Conservation (phyloP, 176 grass and related monocot species). For the Zoysia pacifica region DNA sequence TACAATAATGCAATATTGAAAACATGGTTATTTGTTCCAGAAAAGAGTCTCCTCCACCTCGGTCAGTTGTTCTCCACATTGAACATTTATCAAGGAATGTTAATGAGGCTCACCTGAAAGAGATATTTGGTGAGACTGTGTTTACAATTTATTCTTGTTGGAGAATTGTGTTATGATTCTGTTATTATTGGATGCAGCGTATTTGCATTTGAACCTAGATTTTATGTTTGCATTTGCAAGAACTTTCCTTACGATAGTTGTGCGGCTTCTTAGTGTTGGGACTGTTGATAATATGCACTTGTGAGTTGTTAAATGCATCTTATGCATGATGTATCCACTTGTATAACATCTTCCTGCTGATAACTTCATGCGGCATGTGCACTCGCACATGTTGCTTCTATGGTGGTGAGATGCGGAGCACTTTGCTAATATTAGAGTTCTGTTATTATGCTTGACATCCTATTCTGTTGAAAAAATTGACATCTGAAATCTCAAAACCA, state of each 20-base stretch:
- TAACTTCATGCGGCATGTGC: neutral
- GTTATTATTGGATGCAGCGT: neutral
- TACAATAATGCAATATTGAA: slow-evolving; percentile 21
- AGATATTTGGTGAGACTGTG: slow-evolving; percentile 83
- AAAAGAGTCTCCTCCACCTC: slow-evolving; percentile 74
- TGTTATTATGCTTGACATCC: neutral
- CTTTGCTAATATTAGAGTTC: neutral
- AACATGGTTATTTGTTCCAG: slow-evolving; percentile 52
- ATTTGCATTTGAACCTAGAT: neutral
- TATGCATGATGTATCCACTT: neutral
- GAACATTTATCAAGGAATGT: slow-evolving; percentile 96
- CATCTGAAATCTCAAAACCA: neutral
- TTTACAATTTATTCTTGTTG: slow-evolving; percentile 13
- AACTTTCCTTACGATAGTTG: neutral
- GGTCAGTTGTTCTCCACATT: slow-evolving; percentile 90
- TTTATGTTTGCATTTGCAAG: slow-evolving; percentile 11
- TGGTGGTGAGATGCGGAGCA: neutral
- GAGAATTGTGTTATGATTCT: slow-evolving; percentile 11
- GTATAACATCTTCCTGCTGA: neutral
- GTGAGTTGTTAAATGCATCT: neutral
- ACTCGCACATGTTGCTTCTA: neutral
- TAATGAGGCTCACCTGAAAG: slow-evolving; percentile 95
- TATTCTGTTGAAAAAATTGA: neutral
- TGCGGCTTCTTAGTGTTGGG: neutral
- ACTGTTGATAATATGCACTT: neutral